phyloP scores from a whole-genome alignment of 495 filamentous ascomycete genomes.

The Aspergillus olivimuriae region DNA sequence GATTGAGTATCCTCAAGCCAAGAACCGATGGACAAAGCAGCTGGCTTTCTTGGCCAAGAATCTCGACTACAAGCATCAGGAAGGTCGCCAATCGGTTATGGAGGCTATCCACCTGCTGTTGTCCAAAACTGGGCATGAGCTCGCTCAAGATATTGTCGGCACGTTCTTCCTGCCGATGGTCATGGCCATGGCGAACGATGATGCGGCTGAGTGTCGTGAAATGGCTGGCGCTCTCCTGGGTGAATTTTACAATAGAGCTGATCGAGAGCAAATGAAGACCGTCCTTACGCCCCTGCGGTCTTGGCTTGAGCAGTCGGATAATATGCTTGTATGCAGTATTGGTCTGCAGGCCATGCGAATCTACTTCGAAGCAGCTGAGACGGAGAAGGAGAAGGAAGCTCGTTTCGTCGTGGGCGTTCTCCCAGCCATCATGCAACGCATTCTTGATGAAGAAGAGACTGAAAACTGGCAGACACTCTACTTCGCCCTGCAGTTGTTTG shows the following conservation, averaged over 20 bases:
- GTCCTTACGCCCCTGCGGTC: constrained; percentile 62
- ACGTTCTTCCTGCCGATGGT: constrained; percentile 83
- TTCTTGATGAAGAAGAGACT: constrained; percentile 38
- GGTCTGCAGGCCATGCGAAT: constrained; percentile 75
- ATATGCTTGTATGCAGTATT: constrained; percentile 60
- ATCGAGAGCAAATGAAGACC: constrained; percentile 60
- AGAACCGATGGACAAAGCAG: constrained; percentile 81
- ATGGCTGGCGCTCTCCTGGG: constrained; percentile 76
- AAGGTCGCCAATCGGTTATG: constrained; percentile 85
- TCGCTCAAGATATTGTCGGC: constrained; percentile 72
- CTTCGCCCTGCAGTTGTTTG: constrained; percentile 60
- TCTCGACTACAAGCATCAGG: constrained; percentile 78
- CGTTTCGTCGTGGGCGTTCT: constrained; percentile 39
- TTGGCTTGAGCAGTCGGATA: constrained; percentile 72
- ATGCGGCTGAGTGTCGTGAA: constrained; percentile 75
- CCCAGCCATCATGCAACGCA: constrained; percentile 42
- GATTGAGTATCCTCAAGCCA: constrained; percentile 88
- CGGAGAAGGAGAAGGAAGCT: constrained; percentile 57
- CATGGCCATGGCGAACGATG: constrained; percentile 80
- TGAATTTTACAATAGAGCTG: constrained; percentile 70
- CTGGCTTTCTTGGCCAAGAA: constrained; percentile 84
- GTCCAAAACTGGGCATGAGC: constrained; percentile 70
- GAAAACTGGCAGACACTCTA: constrained; percentile 77
- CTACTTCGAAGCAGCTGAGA: constrained; percentile 66
- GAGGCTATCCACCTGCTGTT: constrained; percentile 80